Percentiles rank a stretch among this genome's conserved stretches.
phyloP scores from a whole-genome alignment of 805 yeast species.

The Jamesozyma piceae region DNA sequence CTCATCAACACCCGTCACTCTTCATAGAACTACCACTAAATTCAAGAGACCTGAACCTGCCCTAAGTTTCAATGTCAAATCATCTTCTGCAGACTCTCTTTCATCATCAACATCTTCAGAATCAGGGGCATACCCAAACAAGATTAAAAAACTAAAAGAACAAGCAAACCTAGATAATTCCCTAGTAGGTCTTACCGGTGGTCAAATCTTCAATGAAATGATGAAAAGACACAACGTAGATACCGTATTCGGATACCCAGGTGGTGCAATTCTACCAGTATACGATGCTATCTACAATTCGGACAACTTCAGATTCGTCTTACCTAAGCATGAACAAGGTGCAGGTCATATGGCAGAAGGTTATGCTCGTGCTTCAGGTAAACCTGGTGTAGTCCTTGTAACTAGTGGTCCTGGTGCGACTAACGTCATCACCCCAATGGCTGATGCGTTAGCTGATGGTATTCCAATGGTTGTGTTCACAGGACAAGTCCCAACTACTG shows the following conservation, averaged over 20 bases:
- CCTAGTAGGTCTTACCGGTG: slow-evolving; percentile 93
- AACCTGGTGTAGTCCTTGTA: slow-evolving; percentile 94
- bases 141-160: neutral
- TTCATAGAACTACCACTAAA: slow-evolving; percentile 1
- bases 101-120: neutral
- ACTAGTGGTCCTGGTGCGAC: slow-evolving; percentile 99
- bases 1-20: slow-evolving; percentile 30
- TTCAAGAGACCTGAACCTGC: slow-evolving; percentile 30
- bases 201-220: slow-evolving; percentile 98
- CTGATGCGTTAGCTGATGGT: slow-evolving; percentile 96
- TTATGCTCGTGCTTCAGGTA: slow-evolving; percentile 89
- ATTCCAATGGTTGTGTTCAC: slow-evolving; percentile 93
- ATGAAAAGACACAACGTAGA: slow-evolving; percentile 94
- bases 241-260: slow-evolving; percentile 95
- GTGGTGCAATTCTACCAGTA: slow-evolving; percentile 97
- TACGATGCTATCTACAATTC: slow-evolving; percentile 95
- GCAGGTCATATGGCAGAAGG: slow-evolving; percentile 99
- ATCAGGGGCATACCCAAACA: neutral
- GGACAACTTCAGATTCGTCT: slow-evolving; percentile 74
- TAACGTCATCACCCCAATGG: slow-evolving; percentile 96
- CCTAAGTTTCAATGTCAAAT: slow-evolving; percentile 28
- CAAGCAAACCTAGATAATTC: slow-evolving; percentile 54
- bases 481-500: slow-evolving; percentile 92
- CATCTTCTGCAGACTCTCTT: neutral
- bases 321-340: slow-evolving; percentile 97